These are phyloP conservation scores for Papiliotrema nemorosa DNA, from an alignment of 1,284 basidiomycete genomes.

Conservation along the genomic window DNA sequence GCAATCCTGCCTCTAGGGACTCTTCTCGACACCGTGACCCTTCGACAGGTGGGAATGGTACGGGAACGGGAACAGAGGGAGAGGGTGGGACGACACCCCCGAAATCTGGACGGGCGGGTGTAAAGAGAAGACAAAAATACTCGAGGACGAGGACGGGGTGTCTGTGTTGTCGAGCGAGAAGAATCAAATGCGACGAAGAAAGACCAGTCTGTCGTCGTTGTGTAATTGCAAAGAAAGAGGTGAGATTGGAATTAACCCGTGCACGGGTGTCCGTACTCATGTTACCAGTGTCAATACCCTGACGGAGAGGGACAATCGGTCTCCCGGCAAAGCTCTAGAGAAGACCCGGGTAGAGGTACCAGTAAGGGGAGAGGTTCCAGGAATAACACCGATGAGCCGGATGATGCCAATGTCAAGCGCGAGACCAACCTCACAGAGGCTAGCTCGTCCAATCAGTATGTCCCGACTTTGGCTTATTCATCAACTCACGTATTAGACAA, in stretches of 20 bases:
- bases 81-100: not conserved
- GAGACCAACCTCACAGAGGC: no score
- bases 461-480: no score
- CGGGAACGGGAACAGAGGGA: not conserved
- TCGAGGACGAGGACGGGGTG: constrained; percentile 44
- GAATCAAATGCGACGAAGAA: constrained; percentile 47
- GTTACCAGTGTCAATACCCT: constrained; percentile 30
- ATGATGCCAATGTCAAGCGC: not conserved
- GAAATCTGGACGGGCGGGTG: constrained; percentile 23
- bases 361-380: constrained; percentile 4
- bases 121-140: constrained; percentile 43
- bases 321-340: constrained; percentile 3
- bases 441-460: no score
- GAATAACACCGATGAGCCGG: not conserved
- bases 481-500: no score
- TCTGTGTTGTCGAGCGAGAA: constrained; percentile 38
- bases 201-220: constrained; percentile 42
- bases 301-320: constrained; percentile 16
- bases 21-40: not conserved
- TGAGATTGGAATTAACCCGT: constrained; percentile 24
- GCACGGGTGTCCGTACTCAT: no score
- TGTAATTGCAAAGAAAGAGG: constrained; percentile 39
- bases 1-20: not conserved
- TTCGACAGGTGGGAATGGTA: not conserved
- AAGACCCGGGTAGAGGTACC: constrained; percentile 5